Evolutionary conservation across 2,329 filamentous ascomycete genomes (phyloP), one percentile per base, ranked within the genome.

Genomic region (Ophidiomyces ophidiicola): DNA sequence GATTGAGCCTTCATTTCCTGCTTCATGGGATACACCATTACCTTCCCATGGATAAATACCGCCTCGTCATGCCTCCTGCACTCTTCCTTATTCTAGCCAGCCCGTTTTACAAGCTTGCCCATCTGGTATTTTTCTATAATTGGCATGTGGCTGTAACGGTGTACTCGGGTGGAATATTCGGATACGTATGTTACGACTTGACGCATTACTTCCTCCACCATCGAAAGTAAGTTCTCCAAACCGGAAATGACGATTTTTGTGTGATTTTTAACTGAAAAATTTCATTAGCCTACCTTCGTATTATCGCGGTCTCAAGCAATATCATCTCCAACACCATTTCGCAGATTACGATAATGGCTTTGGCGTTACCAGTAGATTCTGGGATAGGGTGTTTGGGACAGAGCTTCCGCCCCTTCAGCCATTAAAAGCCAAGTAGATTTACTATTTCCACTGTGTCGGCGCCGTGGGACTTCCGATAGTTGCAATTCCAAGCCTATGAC

Each of bases 181-280:
- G 90, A 42, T 98, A 98, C 59, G 73, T 94, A 46, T 86, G 82
- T 69, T 98, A 98, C 66, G 90, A 98, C 60, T 56, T 94, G 67
- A 98, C 90, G 1, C 90, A 98, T 62, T 98, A 96, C 70, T 98
- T 98, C 72, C 73, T 98, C 26, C 90, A 98, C 61, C 90, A 98
- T 67, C 76, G 82, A 64, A 92, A 85, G 72, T 78, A 58, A 60
- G 72, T 69, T 12, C 31, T 18, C 20, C 19, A 20, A 11, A 18
- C 28, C 6, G 3, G 11, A 4, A 3, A 11, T 17, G 32, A 32
- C 7, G 6, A 21, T 23, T 3, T 14, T 18, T 23, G 28, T 26
- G 20, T 12, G 7, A 25, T 20, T 15, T 8, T 31, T 18, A 21
- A 33, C 33, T 39, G 14, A 20, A 10, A 11, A 6, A 19, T 10